Evolutionary conservation across 1,139 yeast species (phyloP), one percentile per base, ranked within the genome.

Genomic region (Saccharomyces hybrid): DNA sequence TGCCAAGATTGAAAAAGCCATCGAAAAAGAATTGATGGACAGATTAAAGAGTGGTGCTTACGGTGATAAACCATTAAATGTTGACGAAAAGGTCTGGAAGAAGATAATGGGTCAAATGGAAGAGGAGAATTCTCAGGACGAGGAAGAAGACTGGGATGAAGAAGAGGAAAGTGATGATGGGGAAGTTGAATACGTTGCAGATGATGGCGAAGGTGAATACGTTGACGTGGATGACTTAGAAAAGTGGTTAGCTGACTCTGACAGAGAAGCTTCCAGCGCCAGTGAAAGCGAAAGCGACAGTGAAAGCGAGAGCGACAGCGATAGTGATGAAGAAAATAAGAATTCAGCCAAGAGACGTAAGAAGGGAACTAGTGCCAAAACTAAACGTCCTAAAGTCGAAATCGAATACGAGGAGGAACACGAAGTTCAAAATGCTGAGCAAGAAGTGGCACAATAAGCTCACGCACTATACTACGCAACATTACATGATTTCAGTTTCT

Each of bases 31-130:
- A 73, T 79, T 93, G 62, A 78, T 93, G 66, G 97, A 91, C 54
- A 83, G 99, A 74, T 81, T 93, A 66, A 93, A 93, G 82, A 84
- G 93, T 70, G 99, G 99, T 59, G 98, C 98, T 5, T 93, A 93
- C 68, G 99, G 99, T 59, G 98, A 93, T 68, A 88, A 91, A 71
- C 99, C 99, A 56, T 78, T 93, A 69, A 93, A 93, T 68, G 99
- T 93, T 49, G 98, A 93, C 65, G 97, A 91, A 68, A 85, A 84
- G 74, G 83, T 93, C 59, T 93, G 99, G 99, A 86, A 86, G 79
- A 88, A 84, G 75, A 95, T 93, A 27, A 80, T 93, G 75, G 89
- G 93, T 61, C 66, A 82, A 52, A 82, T 80, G 59, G 85, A 82
- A 57, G 87, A 82, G 51, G 86, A 82, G 56, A 83, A 82, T 47